Percentiles rank a stretch among this genome's conserved stretches.
phyloP scores from a whole-genome alignment of 805 yeast species.

The Ogataea sp. region DNA sequence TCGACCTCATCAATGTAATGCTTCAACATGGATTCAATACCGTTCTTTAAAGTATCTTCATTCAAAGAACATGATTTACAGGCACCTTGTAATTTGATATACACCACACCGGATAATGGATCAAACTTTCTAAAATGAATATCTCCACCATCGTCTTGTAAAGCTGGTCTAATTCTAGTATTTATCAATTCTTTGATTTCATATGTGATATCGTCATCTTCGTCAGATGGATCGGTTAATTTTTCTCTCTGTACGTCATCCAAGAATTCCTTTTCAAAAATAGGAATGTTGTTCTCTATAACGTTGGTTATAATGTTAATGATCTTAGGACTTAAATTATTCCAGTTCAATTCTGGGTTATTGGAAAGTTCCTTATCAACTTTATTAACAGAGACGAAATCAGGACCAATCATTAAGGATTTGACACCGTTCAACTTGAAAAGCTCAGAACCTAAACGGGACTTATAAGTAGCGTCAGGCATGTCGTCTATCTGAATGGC shows the following conservation, averaged over 20 bases:
- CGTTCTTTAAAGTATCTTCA: slow-evolving; percentile 57
- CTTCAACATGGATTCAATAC: slow-evolving; percentile 64
- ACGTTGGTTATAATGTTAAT: slow-evolving; percentile 16
- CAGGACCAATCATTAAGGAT: slow-evolving; percentile 66
- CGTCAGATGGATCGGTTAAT: slow-evolving; percentile 33
- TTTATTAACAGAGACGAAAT: slow-evolving; percentile 67
- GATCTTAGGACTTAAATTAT: slow-evolving; percentile 17
- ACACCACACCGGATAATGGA: slow-evolving; percentile 46
- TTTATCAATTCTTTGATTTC: slow-evolving; percentile 65
- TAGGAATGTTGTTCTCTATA: slow-evolving; percentile 19
- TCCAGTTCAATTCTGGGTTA: slow-evolving; percentile 27
- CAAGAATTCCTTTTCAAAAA: slow-evolving; percentile 14
- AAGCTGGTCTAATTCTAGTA: slow-evolving; percentile 65
- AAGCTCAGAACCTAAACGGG: slow-evolving; percentile 56
- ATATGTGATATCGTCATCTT: slow-evolving; percentile 57
- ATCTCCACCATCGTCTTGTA: slow-evolving; percentile 73
- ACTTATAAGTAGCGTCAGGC: slow-evolving; percentile 45
- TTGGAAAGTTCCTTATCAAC: slow-evolving; percentile 23
- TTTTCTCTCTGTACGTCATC: slow-evolving; percentile 13
- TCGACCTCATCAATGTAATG: slow-evolving; percentile 63
- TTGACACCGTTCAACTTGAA: slow-evolving; percentile 59
- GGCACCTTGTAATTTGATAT: slow-evolving; percentile 56
- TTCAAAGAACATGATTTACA: slow-evolving; percentile 67
- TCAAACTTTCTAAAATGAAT: slow-evolving; percentile 58
- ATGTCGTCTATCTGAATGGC: slow-evolving; percentile 47